Conservation (phyloP, 202 grass and related monocot genomes). For the Carex sylvatica region DNA sequence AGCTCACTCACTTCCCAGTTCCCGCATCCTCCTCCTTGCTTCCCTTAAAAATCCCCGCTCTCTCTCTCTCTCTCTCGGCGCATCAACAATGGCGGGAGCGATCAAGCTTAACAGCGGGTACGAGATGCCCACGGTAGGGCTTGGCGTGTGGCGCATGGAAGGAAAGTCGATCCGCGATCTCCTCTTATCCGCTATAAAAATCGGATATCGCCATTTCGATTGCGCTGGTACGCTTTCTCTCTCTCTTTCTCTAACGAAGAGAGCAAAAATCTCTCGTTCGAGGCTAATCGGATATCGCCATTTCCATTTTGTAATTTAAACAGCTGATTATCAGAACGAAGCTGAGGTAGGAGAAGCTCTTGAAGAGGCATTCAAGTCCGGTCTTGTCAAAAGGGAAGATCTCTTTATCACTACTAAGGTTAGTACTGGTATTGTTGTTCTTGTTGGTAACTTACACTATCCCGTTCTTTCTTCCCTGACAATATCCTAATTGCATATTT, state of each 20-base stretch:
- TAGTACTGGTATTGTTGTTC: not conserved
- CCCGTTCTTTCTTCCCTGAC: not conserved
- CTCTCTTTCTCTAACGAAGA: not conserved
- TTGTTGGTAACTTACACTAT: not conserved
- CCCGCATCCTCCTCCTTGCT: not conserved
- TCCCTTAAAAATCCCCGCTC: not conserved
- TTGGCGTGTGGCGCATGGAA: slow-evolving; percentile 96
- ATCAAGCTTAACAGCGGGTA: slow-evolving; percentile 64
- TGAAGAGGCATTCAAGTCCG: slow-evolving; percentile 62
- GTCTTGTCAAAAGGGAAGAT: slow-evolving; percentile 79
- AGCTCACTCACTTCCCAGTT: not conserved
- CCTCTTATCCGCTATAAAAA: slow-evolving; percentile 70
- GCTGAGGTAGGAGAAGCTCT: slow-evolving; percentile 80
- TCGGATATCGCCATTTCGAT: slow-evolving; percentile 90
- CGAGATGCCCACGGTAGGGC: slow-evolving; percentile 66
- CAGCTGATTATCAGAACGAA: slow-evolving; percentile 93
- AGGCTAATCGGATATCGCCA: not conserved
- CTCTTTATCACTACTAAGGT: slow-evolving; percentile 97
- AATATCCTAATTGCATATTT: slow-evolving; percentile 1
- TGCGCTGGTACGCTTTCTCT: slow-evolving; percentile 54
- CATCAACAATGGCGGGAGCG: slow-evolving; percentile 32
- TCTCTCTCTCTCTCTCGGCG: not conserved
- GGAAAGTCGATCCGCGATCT: slow-evolving; percentile 59
- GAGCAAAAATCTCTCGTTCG: not conserved
- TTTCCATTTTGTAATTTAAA: not conserved